Percentiles rank a stretch among this genome's conserved stretches.
phyloP scores from a whole-genome alignment of 2,329 filamentous ascomycete species.

The Rhinocladiella similis region DNA sequence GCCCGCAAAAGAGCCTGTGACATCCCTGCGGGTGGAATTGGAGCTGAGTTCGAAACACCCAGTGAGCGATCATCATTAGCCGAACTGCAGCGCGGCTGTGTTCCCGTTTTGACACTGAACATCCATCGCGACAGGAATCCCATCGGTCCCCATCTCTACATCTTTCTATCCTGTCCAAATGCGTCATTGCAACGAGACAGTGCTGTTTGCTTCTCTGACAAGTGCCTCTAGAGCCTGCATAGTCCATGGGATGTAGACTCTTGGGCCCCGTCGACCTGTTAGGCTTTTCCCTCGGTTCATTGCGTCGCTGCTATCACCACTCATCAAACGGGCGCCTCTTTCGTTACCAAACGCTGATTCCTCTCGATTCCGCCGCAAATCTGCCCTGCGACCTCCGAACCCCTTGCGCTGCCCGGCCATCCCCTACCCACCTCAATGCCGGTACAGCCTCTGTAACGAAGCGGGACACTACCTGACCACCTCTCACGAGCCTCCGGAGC shows the following conservation, averaged over 20 bases:
- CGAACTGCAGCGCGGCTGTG: conserved; percentile 10
- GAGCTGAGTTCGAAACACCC: neutral
- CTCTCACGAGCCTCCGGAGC: conserved; percentile 6
- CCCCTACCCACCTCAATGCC: neutral
- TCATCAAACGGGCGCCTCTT: neutral
- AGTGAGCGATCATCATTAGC: conserved; percentile 10
- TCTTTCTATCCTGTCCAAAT: neutral
- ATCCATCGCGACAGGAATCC: neutral
- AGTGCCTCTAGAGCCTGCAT: too few relatives aligned
- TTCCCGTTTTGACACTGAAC: neutral
- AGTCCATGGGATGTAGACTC: too few relatives aligned
- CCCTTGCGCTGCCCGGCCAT: conserved; percentile 6
- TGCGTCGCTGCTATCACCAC: too few relatives aligned
- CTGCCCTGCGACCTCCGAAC: conserved; percentile 16
- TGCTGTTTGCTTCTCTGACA: too few relatives aligned
- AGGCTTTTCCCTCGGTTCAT: neutral
- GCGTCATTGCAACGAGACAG: too few relatives aligned
- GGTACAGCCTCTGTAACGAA: conserved; percentile 1
- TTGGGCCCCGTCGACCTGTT: too few relatives aligned
- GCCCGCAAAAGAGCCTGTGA: neutral
- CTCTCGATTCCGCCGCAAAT: neutral
- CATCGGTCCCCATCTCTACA: neutral
- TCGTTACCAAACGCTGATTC: neutral
- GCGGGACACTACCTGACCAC: neutral
- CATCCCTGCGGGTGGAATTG: neutral